Percentiles rank a stretch among this genome's conserved stretches.
Evolutionary conservation across 2,329 filamentous ascomycete genomes (phyloP).

Genomic region (Diaporthe vaccinii): DNA sequence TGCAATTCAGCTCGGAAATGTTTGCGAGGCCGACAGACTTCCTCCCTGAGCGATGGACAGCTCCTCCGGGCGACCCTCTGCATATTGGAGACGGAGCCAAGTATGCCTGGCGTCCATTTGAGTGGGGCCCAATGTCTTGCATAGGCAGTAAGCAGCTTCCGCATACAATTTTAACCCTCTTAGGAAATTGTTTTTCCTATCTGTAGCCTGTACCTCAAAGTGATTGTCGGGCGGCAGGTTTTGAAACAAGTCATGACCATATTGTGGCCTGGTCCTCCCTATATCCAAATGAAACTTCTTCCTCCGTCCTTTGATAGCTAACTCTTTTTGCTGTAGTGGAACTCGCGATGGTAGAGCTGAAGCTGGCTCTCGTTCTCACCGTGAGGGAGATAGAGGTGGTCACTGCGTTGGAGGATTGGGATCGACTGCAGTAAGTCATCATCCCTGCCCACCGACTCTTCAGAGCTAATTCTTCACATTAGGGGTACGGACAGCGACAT

Average conservation of each 20-base stretch:
- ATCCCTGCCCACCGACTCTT: neutral
- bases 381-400: conserved; percentile 32
- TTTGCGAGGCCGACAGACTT: conserved; percentile 56
- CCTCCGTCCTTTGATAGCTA: too few relatives aligned
- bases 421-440: conserved; percentile 15
- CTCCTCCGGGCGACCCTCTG: conserved; percentile 42
- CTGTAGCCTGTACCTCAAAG: too few relatives aligned
- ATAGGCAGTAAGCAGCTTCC: too few relatives aligned
- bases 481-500: conserved; percentile 8
- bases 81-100: conserved; percentile 44
- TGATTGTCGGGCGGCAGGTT: too few relatives aligned
- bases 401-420: conserved; percentile 33
- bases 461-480: neutral
- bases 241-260: too few relatives aligned
- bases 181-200: too few relatives aligned
- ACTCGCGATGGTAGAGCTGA: conserved; percentile 53
- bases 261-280: too few relatives aligned
- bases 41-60: conserved; percentile 59
- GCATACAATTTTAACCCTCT: too few relatives aligned
- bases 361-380: conserved; percentile 44
- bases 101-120: conserved; percentile 53
- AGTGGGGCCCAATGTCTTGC: conserved; percentile 53
- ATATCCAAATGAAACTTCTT: too few relatives aligned
- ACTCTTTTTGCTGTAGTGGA: too few relatives aligned
- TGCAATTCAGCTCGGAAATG: conserved; percentile 50